Base-by-base conservation (phyloP, 345 rosid genomes). In the Eucalyptus marginata region DNA sequence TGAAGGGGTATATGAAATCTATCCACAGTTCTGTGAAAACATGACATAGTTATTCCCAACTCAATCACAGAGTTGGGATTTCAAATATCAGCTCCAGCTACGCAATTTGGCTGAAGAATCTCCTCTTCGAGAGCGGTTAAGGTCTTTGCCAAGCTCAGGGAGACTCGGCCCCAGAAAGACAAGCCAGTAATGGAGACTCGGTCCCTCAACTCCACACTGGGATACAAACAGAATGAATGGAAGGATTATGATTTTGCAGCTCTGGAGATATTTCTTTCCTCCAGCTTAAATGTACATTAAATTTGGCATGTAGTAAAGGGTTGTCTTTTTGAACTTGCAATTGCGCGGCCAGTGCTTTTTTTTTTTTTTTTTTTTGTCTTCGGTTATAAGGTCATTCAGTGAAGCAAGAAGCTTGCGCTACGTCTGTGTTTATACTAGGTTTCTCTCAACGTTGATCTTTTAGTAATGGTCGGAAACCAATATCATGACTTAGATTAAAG, bases 191-290 rank as follows among this genome's bases (percentile, higher is more conserved):
- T 76, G 5, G 83, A 76, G 47, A 76, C 83, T 76, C 20, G 83
- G 83, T 76, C 83, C 47, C 10, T 76, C 83, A 36, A 76, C 83
- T 76, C 83, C 15, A 36, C 13, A 20, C 83, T 76, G 83, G 15
- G 83, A 76, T 36, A 36, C 83, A 76, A 76, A 40, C 27, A 18
- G 83, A 76, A 54, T 87, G 86, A 76, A 44, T 86, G 79, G 89
- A 81, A 49, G 59, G 83, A 84, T n/a, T 50, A 31, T 88, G 49
- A 25, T 91, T 90, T 90, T 89, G 90, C 89, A 89, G 90, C 90
- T 68, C 52, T 87, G 46, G 83, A 36, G 47, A 76, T 76, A 76
- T 76, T 18, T 76, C 83, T 29, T 31, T 88, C 47, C 22, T 44
- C 90, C 89, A 86, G 86, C 80, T 58, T 86, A 80, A 90, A 62